Percentiles rank a stretch among this genome's conserved stretches.
These are phyloP conservation scores for Ceratocystis eucalypticola DNA, from an alignment of 2,329 filamentous ascomycete genomes.

Conservation along the genomic window DNA sequence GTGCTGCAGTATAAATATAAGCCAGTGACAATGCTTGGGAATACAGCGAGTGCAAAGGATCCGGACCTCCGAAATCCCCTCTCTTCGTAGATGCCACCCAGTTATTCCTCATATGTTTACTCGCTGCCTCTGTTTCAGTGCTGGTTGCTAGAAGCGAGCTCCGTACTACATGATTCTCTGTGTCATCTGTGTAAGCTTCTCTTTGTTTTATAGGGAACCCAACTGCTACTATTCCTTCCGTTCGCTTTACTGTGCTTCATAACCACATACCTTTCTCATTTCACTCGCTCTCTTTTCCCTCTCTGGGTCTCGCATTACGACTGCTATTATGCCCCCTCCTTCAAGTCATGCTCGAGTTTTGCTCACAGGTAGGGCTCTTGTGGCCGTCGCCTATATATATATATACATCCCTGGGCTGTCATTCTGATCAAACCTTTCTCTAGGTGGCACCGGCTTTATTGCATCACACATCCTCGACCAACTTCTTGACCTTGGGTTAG, in stretches of 20 bases:
- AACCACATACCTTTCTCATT: background rate
- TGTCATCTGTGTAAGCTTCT: background rate
- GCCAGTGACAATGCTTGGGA: background rate
- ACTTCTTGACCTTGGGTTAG: slow-evolving; percentile 26
- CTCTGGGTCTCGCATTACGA: no score
- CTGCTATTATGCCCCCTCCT: background rate
- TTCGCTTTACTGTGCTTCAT: background rate
- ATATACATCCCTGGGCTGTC: no score
- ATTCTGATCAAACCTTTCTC: background rate
- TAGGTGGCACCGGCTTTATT: slow-evolving; percentile 41
- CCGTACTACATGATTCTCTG: background rate
- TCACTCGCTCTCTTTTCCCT: no score
- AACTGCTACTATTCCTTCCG: background rate
- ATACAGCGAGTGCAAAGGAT: background rate
- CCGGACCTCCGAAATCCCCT: background rate
- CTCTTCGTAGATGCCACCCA: background rate
- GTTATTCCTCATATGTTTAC: background rate
- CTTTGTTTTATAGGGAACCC: background rate
- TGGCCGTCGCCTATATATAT: background rate
- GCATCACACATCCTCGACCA: slow-evolving; percentile 39
- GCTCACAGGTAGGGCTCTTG: slow-evolving; percentile 8
- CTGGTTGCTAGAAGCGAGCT: background rate
- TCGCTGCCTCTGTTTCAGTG: background rate
- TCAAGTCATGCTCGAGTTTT: background rate
- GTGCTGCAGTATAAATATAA: background rate